phyloP scores from a whole-genome alignment of 176 grass and related monocot genomes.

The Bromus sterilis region DNA sequence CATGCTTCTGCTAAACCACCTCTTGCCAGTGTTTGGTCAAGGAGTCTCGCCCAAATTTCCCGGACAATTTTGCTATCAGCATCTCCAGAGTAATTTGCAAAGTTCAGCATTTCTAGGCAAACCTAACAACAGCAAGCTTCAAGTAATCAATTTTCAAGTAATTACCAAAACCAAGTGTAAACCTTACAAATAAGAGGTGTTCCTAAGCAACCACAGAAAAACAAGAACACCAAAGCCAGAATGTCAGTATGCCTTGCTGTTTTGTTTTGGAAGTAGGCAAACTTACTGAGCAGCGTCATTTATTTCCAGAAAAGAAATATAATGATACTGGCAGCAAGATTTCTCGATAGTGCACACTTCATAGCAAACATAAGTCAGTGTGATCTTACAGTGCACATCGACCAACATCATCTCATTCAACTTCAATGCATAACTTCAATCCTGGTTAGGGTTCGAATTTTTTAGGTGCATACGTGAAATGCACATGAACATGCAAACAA shows the following conservation, averaged over 20 bases:
- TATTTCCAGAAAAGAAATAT: background rate
- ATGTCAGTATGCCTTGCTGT: background rate
- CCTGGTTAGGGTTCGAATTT: background rate
- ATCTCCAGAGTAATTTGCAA: constrained; percentile 92
- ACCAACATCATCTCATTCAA: background rate
- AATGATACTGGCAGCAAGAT: background rate
- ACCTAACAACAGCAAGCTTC: constrained; percentile 45
- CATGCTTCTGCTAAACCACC: constrained; percentile 89
- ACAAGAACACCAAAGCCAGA: background rate
- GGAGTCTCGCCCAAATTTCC: constrained; percentile 88
- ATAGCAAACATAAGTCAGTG: background rate
- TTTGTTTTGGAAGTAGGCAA: background rate
- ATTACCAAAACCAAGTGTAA: background rate
- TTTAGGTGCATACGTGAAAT: constrained; percentile 4
- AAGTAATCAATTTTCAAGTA: background rate
- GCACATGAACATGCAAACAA: background rate
- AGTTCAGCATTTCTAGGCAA: constrained; percentile 97
- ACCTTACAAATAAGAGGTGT: background rate
- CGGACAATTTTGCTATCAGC: constrained; percentile 72
- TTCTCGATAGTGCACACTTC: background rate
- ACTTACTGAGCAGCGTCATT: background rate
- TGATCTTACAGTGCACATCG: background rate
- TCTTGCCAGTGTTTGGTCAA: constrained; percentile 74
- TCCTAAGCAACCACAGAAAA: background rate
- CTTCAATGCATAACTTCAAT: background rate